phyloP scores from a whole-genome alignment of 176 grass and related monocot species.

The Oryza meyeriana region DNA sequence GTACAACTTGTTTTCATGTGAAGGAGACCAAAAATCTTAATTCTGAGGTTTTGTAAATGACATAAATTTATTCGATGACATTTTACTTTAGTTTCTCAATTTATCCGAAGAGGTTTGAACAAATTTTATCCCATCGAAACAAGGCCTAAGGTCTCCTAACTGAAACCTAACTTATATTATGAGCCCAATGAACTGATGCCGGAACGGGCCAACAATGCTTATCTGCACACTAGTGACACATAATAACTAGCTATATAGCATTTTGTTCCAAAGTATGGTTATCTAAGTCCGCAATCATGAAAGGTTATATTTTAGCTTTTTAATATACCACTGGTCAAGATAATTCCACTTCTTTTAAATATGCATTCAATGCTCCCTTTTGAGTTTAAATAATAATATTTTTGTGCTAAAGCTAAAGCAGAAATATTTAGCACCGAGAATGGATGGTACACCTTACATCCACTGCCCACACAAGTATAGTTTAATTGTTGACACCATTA shows the following conservation, averaged over 20 bases:
- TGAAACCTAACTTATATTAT: background rate
- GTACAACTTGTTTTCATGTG: no score
- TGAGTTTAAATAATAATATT: background rate
- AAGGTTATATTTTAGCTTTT: background rate
- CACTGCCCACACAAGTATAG: background rate
- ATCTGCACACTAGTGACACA: background rate
- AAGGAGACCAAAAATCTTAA: no score
- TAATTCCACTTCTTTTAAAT: background rate
- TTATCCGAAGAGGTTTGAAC: no score
- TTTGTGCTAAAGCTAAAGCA: background rate
- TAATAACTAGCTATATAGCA: background rate
- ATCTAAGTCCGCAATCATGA: background rate
- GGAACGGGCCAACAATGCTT: background rate
- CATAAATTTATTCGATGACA: no score
- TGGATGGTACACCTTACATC: conserved; percentile 15
- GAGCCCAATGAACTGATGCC: background rate
- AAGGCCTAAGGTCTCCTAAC: background rate
- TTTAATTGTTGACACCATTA: conserved; percentile 5
- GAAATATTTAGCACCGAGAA: background rate
- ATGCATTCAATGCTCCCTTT: background rate
- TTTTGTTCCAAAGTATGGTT: background rate
- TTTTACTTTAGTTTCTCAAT: no score
- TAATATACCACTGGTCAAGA: background rate
- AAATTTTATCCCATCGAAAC: no score
- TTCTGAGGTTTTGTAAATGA: no score